Conservation (phyloP, 108 stramenopile genomes). For the Cyclotella atomus region DNA sequence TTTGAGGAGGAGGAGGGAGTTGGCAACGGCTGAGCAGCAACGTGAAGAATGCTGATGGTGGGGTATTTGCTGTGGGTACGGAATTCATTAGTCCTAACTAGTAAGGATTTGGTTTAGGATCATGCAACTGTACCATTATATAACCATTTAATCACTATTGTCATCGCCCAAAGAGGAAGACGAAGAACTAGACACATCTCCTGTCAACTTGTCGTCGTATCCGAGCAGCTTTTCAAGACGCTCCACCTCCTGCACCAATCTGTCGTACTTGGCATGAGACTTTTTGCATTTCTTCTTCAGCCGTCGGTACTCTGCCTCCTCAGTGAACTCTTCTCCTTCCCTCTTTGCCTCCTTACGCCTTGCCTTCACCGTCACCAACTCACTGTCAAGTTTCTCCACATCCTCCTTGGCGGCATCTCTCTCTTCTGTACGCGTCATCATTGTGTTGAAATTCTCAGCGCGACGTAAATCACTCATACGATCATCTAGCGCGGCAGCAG, state of each 20-base stretch:
- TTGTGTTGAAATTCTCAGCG: background rate
- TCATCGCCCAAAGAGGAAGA: background rate
- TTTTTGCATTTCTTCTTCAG: background rate
- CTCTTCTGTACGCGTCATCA: background rate
- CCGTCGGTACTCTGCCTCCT: background rate
- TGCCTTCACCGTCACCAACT: background rate
- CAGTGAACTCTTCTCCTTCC: background rate
- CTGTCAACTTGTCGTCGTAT: background rate
- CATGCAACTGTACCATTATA: background rate
- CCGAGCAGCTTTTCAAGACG: background rate
- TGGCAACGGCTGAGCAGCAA: background rate
- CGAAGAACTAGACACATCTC: background rate
- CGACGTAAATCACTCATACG: background rate
- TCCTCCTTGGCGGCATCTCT: background rate
- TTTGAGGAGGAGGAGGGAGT: background rate
- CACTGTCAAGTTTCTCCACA: background rate
- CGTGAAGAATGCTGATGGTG: background rate
- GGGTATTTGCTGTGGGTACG: background rate
- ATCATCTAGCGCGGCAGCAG: background rate
- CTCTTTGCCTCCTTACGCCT: background rate
- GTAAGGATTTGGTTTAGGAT: background rate
- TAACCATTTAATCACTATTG: background rate
- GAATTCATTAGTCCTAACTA: slow-evolving; percentile 1
- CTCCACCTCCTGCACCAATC: background rate
- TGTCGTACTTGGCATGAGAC: background rate